phyloP scores from a whole-genome alignment of 2,329 filamentous ascomycete genomes.

The Pestalotiopsis sp. region DNA sequence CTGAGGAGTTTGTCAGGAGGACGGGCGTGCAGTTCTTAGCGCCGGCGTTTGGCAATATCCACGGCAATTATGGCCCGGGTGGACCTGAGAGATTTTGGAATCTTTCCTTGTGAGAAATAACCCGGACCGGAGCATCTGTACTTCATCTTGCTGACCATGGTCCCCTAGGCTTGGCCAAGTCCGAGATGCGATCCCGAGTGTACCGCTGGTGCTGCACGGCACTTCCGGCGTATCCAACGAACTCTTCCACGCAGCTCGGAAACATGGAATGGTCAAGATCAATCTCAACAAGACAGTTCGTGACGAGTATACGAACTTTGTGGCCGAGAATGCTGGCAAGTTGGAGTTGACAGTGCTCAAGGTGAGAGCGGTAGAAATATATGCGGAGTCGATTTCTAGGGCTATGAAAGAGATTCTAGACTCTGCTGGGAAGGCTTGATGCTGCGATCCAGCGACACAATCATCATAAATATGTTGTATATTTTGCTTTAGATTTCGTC shows the following conservation, averaged over 20 bases:
- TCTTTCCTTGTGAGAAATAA: conserved; percentile 36
- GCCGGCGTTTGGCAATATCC: conserved; percentile 66
- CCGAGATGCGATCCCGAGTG: neutral
- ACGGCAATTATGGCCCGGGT: conserved; percentile 62
- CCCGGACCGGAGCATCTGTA: neutral
- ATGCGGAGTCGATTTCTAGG: conserved; percentile 1
- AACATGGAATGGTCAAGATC: conserved; percentile 25
- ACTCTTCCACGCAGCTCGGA: conserved; percentile 19
- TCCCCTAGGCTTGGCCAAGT: neutral
- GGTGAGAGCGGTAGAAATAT: conserved; percentile 2
- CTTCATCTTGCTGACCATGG: neutral
- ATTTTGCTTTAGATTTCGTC: no score
- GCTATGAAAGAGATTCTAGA: conserved; percentile 5
- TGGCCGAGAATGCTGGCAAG: conserved; percentile 14
- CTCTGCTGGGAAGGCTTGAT: conserved; percentile 6
- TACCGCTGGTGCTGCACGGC: conserved; percentile 20
- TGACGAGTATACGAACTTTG: conserved; percentile 26
- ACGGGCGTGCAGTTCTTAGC: conserved; percentile 67
- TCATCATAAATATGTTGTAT: neutral
- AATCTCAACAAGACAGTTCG: conserved; percentile 28
- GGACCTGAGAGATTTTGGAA: conserved; percentile 43
- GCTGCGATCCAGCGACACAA: neutral
- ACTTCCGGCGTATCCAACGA: conserved; percentile 26
- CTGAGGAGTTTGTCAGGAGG: conserved; percentile 55
- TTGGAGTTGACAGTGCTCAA: conserved; percentile 16